A percentile compares a stretch with the other conserved stretches of the same genome.
These are phyloP conservation scores for Laburnicola sp. DNA, from an alignment of 2,329 filamentous ascomycete genomes.

Conservation along the genomic window DNA sequence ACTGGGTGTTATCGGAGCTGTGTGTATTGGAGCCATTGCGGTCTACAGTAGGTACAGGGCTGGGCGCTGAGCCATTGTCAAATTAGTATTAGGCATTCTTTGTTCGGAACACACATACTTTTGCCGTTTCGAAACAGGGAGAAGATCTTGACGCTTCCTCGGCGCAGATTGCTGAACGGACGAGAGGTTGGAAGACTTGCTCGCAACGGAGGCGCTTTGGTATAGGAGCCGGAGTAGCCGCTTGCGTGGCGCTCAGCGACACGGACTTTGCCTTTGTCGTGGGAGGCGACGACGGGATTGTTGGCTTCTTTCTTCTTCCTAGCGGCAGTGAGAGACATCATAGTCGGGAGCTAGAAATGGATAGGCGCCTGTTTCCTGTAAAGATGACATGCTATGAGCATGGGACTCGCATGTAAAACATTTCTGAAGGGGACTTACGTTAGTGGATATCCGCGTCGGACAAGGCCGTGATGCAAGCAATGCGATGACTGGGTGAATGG, in stretches of 20 bases:
- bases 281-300: conserved; percentile 19
- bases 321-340: conserved; percentile 37
- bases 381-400: neutral
- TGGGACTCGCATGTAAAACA: no score
- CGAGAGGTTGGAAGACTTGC: conserved; percentile 25
- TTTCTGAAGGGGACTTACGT: neutral
- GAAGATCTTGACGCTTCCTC: conserved; percentile 38
- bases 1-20: conserved; percentile 19
- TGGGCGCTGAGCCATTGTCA: conserved; percentile 20
- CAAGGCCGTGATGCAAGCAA: neutral
- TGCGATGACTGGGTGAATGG: conserved; percentile 4
- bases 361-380: neutral
- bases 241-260: conserved; percentile 32
- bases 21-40: conserved; percentile 18
- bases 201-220: conserved; percentile 21
- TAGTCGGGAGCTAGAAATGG: conserved; percentile 15
- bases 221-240: conserved; percentile 8
- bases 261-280: conserved; percentile 40
- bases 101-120: conserved; percentile 19
- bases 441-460: neutral
- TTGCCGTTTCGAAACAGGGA: conserved; percentile 41
- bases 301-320: conserved; percentile 40
- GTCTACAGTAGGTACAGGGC: conserved; percentile 10
- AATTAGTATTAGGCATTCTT: conserved; percentile 3
- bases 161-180: conserved; percentile 34